These are phyloP conservation scores for Lichina pygmaea DNA, from an alignment of 495 filamentous ascomycete species.

Conservation along the genomic window DNA sequence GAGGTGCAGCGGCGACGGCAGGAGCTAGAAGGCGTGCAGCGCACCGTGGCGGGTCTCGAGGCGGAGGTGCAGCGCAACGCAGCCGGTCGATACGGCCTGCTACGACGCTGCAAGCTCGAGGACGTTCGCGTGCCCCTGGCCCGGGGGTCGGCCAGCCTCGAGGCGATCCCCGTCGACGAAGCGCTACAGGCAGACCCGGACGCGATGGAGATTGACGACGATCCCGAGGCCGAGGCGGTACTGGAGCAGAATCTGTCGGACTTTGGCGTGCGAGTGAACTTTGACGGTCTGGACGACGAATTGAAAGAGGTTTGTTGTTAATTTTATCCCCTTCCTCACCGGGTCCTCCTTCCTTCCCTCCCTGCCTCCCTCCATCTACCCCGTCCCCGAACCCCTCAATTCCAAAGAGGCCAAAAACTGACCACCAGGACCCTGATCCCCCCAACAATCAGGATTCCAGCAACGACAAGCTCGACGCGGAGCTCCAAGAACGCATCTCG, in stretches of 20 bases:
- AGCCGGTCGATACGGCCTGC: constrained; percentile 51
- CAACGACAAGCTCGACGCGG: constrained; percentile 39
- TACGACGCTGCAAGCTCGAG: constrained; percentile 79
- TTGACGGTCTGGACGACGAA: constrained; percentile 62
- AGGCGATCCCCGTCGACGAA: constrained; percentile 69
- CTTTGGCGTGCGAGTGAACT: constrained; percentile 83
- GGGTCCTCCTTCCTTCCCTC: neutral
- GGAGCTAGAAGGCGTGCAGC: constrained; percentile 53
- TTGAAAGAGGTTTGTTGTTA: constrained; percentile 40
- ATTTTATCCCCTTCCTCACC: neutral
- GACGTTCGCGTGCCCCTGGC: constrained; percentile 67
- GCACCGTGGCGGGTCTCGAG: constrained; percentile 52
- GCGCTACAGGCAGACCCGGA: constrained; percentile 36
- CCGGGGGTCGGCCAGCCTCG: constrained; percentile 43
- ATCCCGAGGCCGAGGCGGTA: constrained; percentile 14
- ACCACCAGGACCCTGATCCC: no score
- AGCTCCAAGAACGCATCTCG: constrained; percentile 50
- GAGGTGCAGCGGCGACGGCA: constrained; percentile 66
- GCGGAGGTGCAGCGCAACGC: constrained; percentile 60
- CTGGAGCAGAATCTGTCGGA: constrained; percentile 35
- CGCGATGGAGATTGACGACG: constrained; percentile 68
- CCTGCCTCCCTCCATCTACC: neutral
- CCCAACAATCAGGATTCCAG: constrained; percentile 25
- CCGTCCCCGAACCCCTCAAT: no score
- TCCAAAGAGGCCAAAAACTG: no score